phyloP scores from a whole-genome alignment of 2,329 filamentous ascomycete species.

The Alternaria sp. region DNA sequence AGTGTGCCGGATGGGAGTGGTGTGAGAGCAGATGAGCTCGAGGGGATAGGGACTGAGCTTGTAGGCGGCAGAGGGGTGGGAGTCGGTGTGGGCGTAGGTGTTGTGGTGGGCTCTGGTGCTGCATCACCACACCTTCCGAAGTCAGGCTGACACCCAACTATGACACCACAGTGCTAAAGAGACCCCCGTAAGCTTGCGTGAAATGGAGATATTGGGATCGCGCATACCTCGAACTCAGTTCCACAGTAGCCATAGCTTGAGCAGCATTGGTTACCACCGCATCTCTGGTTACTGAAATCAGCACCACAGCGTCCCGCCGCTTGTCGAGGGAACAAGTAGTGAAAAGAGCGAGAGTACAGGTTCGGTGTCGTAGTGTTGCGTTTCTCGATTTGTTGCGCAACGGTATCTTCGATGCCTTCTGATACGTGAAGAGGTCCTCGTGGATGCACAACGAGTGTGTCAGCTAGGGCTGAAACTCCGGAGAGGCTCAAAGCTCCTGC shows the following conservation, averaged over 20 bases:
- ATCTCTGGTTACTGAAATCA: conserved; percentile 22
- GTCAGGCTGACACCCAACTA: conserved; percentile 37
- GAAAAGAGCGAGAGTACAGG: conserved; percentile 16
- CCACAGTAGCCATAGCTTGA: conserved; percentile 36
- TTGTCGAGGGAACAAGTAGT: conserved; percentile 25
- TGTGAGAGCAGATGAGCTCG: conserved; percentile 23
- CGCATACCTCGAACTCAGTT: conserved; percentile 22
- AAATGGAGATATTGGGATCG: not conserved
- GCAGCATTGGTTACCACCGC: conserved; percentile 31
- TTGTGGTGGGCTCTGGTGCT: conserved; percentile 12
- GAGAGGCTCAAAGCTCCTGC: conserved; percentile 24
- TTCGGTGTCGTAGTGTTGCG: conserved; percentile 23
- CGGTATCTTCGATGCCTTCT: not conserved
- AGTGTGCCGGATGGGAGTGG: conserved; percentile 32
- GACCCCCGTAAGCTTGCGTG: not conserved
- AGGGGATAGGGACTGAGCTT: not conserved
- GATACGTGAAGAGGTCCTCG: not conserved
- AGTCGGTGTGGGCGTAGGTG: conserved; percentile 21
- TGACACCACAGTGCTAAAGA: conserved; percentile 16
- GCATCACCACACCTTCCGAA: conserved; percentile 36
- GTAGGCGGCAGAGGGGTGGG: conserved; percentile 27
- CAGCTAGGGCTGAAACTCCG: conserved; percentile 17
- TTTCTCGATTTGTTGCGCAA: conserved; percentile 4
- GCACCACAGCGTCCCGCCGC: conserved; percentile 32
- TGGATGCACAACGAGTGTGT: conserved; percentile 6